Evolutionary conservation across 2,329 filamentous ascomycete genomes (phyloP).

Genomic region (Xylaria sp.): DNA sequence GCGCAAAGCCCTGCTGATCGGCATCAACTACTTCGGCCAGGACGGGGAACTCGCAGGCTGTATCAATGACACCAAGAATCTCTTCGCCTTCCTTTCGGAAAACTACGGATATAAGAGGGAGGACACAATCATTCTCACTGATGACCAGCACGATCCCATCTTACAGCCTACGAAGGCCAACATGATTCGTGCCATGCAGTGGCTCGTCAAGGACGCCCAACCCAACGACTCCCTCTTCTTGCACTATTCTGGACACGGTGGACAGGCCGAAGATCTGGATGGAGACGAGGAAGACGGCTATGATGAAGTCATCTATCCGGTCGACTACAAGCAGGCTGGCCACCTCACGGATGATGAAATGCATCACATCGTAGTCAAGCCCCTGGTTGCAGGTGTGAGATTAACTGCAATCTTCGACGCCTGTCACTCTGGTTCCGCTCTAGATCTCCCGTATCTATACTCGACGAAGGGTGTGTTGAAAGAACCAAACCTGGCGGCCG

Average conservation of each 20-base stretch:
- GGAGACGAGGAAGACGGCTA: constrained; percentile 85
- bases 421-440: constrained; percentile 73
- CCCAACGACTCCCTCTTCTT: constrained; percentile 83
- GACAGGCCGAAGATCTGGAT: constrained; percentile 82
- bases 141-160: constrained; percentile 76
- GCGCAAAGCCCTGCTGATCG: constrained; percentile 79
- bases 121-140: constrained; percentile 83
- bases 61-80: constrained; percentile 84
- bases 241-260: constrained; percentile 71
- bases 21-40: constrained; percentile 84
- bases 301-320: constrained; percentile 85
- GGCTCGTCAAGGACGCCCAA: constrained; percentile 76
- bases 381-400: constrained; percentile 65
- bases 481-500: constrained; percentile 74
- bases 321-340: constrained; percentile 81
- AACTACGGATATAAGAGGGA: constrained; percentile 77
- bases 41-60: constrained; percentile 78
- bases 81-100: constrained; percentile 76
- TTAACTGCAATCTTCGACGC: constrained; percentile 73
- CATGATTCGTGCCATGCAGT: constrained; percentile 79
- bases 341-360: constrained; percentile 88
- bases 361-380: constrained; percentile 76
- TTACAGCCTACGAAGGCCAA: constrained; percentile 80
- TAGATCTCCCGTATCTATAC: constrained; percentile 76
- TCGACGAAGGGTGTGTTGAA: constrained; percentile 76